Conservation (phyloP, 192 early-diverging fungal species). For the Coemansia sp. region DNA sequence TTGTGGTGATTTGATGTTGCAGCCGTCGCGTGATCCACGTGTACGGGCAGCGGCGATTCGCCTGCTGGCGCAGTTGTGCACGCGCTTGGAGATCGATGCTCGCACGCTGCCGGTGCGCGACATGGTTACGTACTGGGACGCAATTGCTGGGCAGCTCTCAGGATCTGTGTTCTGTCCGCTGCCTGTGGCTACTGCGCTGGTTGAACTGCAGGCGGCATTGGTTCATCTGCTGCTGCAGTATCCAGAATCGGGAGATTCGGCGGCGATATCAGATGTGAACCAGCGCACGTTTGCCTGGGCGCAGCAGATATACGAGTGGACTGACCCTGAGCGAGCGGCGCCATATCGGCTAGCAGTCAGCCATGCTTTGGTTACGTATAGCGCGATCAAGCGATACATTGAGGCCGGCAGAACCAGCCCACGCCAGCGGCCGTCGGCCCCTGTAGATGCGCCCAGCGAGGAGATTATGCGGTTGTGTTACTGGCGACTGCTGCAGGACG, state of each 20-base stretch:
- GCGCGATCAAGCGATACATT: slow-evolving; percentile 33
- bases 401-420: slow-evolving; percentile 6
- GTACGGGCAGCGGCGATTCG: slow-evolving; percentile 28
- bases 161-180: slow-evolving; percentile 22
- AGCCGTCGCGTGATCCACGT: slow-evolving; percentile 22
- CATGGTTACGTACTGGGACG: slow-evolving; percentile 37
- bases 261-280: slow-evolving; percentile 3
- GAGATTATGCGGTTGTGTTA: slow-evolving; percentile 56
- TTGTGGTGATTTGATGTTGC: neutral
- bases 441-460: slow-evolving; percentile 33
- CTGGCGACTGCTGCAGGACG: slow-evolving; percentile 66
- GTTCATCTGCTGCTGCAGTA: slow-evolving; percentile 28
- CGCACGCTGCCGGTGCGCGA: slow-evolving; percentile 22
- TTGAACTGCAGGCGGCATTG: slow-evolving; percentile 39
- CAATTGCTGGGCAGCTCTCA: slow-evolving; percentile 16
- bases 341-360: slow-evolving; percentile 42
- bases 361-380: slow-evolving; percentile 45
- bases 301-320: slow-evolving; percentile 46
- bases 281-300: slow-evolving; percentile 39
- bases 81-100: slow-evolving; percentile 32
- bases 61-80: slow-evolving; percentile 41
- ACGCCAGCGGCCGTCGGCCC: neutral
- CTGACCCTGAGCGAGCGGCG: slow-evolving; percentile 42
- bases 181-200: slow-evolving; percentile 37
- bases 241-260: neutral